phyloP scores from a whole-genome alignment of 2,329 filamentous ascomycete genomes.

The Clonostachys rhizophaga region DNA sequence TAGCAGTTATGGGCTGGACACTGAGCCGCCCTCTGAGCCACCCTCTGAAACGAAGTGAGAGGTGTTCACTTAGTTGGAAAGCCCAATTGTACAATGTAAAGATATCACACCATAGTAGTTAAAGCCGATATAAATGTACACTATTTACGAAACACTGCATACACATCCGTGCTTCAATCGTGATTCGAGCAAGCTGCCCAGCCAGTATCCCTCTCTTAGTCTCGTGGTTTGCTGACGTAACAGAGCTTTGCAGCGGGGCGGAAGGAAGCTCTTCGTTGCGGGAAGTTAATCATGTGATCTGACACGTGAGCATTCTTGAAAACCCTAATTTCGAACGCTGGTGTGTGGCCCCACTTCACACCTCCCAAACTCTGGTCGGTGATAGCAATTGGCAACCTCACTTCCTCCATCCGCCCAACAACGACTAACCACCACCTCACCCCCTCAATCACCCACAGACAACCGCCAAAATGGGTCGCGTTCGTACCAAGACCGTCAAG shows the following conservation, averaged over 20 bases:
- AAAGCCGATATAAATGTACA: not conserved
- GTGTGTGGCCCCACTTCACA: no score
- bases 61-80: not conserved
- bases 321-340: slow-evolving; percentile 3
- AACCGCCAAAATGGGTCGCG: slow-evolving; percentile 64
- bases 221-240: no score
- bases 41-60: slow-evolving; percentile 6
- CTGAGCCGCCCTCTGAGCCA: no score
- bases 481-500: slow-evolving; percentile 67
- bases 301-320: slow-evolving; percentile 1
- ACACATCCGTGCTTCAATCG: no score
- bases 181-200: no score
- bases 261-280: not conserved
- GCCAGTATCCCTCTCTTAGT: no score
- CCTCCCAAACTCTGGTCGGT: no score
- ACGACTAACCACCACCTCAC: slow-evolving; percentile 17
- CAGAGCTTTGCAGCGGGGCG: no score
- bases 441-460: slow-evolving; percentile 28
- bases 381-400: no score
- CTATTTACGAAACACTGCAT: no score
- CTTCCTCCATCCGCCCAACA: not conserved
- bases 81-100: not conserved
- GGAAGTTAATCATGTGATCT: slow-evolving; percentile 14
- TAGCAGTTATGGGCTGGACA: slow-evolving; percentile 28
- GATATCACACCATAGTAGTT: no score